Conservation (phyloP, 345 rosid species). For the Murraya paniculata region DNA sequence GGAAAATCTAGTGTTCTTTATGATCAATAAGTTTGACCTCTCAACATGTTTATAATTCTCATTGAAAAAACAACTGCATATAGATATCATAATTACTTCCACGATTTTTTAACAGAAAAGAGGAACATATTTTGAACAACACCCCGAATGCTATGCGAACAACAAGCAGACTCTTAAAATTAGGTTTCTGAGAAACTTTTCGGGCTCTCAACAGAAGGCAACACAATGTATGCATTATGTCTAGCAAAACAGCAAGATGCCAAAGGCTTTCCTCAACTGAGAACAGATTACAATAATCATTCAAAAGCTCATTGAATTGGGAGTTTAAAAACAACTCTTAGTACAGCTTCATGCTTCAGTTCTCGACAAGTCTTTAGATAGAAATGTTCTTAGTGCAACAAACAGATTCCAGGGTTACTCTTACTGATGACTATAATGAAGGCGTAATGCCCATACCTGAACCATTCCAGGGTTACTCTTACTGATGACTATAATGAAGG, state of each 20-base stretch:
- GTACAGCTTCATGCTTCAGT: not conserved
- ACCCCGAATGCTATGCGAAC: not conserved
- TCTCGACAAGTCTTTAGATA: not conserved
- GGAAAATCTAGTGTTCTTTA: not conserved
- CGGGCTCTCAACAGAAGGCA: not conserved
- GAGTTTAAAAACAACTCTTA: not conserved
- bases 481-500: constrained; percentile 3
- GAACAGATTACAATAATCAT: not conserved
- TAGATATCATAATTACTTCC: not conserved
- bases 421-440: not conserved
- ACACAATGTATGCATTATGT: no score
- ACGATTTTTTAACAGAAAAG: not conserved
- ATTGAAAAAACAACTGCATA: not conserved
- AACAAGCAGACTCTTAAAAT: not conserved
- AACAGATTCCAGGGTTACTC: not conserved
- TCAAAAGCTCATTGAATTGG: not conserved
- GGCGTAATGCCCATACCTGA: constrained; percentile 49
- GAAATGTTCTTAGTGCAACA: not conserved
- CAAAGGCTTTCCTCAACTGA: not conserved
- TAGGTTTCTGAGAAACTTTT: not conserved
- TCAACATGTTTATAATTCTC: not conserved
- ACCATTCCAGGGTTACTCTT: no score
- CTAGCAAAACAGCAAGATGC: not conserved
- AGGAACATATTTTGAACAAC: not conserved
- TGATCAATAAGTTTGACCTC: not conserved